These are phyloP conservation scores for Calonectria henricotiae DNA, from an alignment of 2,329 filamentous ascomycete genomes.

Conservation along the genomic window DNA sequence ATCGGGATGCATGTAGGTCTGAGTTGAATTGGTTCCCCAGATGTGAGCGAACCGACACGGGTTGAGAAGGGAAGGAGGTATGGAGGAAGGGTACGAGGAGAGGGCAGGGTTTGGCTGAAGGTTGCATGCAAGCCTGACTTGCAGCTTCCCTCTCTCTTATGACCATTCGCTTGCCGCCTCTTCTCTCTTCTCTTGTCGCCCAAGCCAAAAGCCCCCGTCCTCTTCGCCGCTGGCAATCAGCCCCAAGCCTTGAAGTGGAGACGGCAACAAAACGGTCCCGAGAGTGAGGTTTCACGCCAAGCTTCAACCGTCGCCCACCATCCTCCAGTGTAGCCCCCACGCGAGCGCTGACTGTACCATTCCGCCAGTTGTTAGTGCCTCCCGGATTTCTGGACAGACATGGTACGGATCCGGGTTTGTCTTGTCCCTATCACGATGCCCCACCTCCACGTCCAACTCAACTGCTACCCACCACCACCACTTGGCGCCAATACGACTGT, in stretches of 20 bases:
- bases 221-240: constrained; percentile 26
- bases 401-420: constrained; percentile 29
- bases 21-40: constrained; percentile 9
- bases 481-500: constrained; percentile 15
- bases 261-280: constrained; percentile 2
- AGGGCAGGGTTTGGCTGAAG: constrained; percentile 10
- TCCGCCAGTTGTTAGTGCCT: constrained; percentile 25
- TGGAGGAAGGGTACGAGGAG: not conserved
- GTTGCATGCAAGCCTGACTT: constrained; percentile 25
- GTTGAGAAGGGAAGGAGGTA: constrained; percentile 25
- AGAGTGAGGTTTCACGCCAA: constrained; percentile 27
- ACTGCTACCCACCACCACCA: constrained; percentile 23
- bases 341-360: constrained; percentile 23
- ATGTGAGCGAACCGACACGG: not conserved
- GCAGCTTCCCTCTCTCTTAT: not conserved
- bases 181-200: constrained; percentile 6
- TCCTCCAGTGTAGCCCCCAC: constrained; percentile 26
- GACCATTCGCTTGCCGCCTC: not conserved
- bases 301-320: constrained; percentile 20
- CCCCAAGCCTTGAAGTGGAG: constrained; percentile 28
- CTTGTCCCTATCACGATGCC: constrained; percentile 31
- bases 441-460: constrained; percentile 24
- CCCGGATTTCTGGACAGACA: constrained; percentile 25
- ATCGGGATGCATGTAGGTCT: constrained; percentile 1
- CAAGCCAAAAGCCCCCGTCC: not conserved